Evolutionary conservation across 1,139 yeast genomes (phyloP), one percentile per base, ranked within the genome.

Genomic region (Yamadazyma oceani): DNA sequence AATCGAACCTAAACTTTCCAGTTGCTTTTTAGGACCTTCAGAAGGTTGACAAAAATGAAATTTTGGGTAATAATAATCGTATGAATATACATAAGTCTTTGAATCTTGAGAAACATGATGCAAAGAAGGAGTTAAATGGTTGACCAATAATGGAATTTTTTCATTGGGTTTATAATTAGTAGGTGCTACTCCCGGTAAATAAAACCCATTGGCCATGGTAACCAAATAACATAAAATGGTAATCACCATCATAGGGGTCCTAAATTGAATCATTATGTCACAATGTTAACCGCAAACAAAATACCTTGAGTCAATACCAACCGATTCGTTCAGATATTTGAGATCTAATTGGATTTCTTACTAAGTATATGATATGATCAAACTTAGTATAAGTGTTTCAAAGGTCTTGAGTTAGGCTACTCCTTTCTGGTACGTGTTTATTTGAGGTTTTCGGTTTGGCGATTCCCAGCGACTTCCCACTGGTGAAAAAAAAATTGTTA

Each of bases 161-260:
- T 89, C 94, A 36, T 83, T 89, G 44, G 75, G 69, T 35, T 75
- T 71, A 57, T 90, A 92, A 41, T 90, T 84, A 1, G 94, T 85
- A 14, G 98, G 97, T 0, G 97, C 95, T 22, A 89, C 94, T 10
- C 97, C 97, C 0, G 97, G 97, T 44, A 92, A 70, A 58, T 90
- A 90, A 64, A 90, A 90, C 2, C 82, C 95, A 36, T 57, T 50
- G 13, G 66, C 53, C 32, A 56, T 36, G 22, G 60, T 54, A 35
- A 55, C 23, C n/a, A 37, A 37, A 13, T 21, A 35, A 4, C 13
- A 29, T 4, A 17, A 29, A 8, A 17, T 17, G 3, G 26, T 11
- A 4, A 27, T 9, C n/a, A 27, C 14, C 10, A 17, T n/a, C 13
- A 27, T 9, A 8, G 9, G 30, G 6, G 21, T n/a, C 4, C 10